Conservation (phyloP, 805 yeast genomes). For the Babjeviella inositovora region DNA sequence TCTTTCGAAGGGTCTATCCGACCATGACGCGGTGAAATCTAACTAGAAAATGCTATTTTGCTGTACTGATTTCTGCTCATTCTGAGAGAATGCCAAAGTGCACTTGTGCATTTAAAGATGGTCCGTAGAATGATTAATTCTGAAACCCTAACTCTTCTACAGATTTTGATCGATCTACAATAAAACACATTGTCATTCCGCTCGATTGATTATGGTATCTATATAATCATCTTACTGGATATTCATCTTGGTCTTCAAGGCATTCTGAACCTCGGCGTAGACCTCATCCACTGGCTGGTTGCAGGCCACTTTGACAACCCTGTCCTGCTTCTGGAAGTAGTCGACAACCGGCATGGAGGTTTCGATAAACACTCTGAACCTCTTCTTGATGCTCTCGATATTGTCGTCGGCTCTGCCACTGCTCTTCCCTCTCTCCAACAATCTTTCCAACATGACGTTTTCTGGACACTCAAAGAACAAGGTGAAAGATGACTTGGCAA, state of each 20-base stretch:
- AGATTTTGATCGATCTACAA: not conserved
- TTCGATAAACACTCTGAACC: slow-evolving; percentile 74
- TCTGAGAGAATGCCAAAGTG: too few relatives aligned
- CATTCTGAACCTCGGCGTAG: slow-evolving; percentile 48
- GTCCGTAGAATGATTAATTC: not conserved
- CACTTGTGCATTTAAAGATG: too few relatives aligned
- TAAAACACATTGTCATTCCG: not conserved
- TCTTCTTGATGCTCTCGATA: slow-evolving; percentile 75
- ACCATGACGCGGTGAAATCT: too few relatives aligned
- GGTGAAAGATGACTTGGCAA: slow-evolving; percentile 56
- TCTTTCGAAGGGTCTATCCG: too few relatives aligned
- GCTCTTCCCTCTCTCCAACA: slow-evolving; percentile 84
- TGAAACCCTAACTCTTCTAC: not conserved
- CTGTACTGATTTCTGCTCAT: too few relatives aligned
- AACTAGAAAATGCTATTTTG: too few relatives aligned
- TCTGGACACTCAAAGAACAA: slow-evolving; percentile 76
- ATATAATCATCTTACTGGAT: slow-evolving; percentile 1
- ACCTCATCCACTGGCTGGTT: slow-evolving; percentile 72
- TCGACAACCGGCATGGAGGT: slow-evolving; percentile 93
- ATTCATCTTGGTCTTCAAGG: slow-evolving; percentile 28
- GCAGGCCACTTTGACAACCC: slow-evolving; percentile 68
- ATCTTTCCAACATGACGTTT: slow-evolving; percentile 66
- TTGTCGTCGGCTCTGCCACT: slow-evolving; percentile 92
- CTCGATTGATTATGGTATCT: not conserved
- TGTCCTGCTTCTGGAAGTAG: slow-evolving; percentile 53